Evolutionary conservation across 2,329 filamentous ascomycete species (phyloP), one percentile per base, ranked within the genome.

Genomic region (Chaetomiaceae sp.): DNA sequence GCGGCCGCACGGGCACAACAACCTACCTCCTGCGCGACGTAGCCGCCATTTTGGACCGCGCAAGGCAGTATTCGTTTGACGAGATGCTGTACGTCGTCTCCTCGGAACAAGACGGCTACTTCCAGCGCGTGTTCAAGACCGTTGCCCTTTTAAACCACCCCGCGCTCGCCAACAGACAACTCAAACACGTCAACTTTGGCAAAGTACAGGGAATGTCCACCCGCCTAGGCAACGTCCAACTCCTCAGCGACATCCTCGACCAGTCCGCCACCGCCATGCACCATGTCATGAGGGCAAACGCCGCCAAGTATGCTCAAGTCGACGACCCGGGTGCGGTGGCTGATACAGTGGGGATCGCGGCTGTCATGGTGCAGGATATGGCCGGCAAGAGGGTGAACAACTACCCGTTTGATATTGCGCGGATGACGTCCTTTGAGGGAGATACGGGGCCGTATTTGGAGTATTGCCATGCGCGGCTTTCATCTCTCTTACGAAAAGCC

Each of bases 281-380:
- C 69, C 82, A 85, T 40, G 83, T 87, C 38, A 87, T 88, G 53
- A 43, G 48, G 2, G 1, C 2, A n/a, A 55, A 55, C 23, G 43
- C 29, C 1, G 48, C 39, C 53, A 55, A 55, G 44, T 51, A 55
- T 44, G 22, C 48, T 82, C 82, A 86, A 66, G 78, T 88, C 19
- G 78, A 77, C 54, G 73, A 88, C 56, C 84, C 84, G 0, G 79
- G 77, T 40, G 71, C 76, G 56, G 81, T 79, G 2, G 83, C 85
- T 15, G 84, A 88, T 67, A 81, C 73, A 1, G 72, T 88, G 3
- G 85, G 83, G 51, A 87, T 88, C 60, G 81, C 80, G 1, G 80
- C 84, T 27, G 83, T 89, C 65, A 86, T 88, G 80, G 84, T 88
- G 1, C 84, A 88, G 66, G 85, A 88, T 64, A 86, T 88, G 81